Evolutionary conservation across 768 basidiomycete species (phyloP).

Genomic region (Pisolithus tinctorius): DNA sequence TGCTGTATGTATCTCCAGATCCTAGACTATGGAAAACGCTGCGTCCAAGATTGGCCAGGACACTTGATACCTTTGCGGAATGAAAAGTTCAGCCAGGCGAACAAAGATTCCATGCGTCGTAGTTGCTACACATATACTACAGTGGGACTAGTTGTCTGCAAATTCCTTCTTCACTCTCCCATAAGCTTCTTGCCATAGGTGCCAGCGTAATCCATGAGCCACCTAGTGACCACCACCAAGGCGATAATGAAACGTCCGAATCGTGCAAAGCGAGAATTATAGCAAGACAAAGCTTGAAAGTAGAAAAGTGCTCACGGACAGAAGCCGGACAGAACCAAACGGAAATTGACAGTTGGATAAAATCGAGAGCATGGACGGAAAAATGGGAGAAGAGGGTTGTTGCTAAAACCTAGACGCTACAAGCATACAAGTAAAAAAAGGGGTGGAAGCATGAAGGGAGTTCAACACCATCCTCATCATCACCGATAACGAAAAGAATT

Average conservation of each 20-base stretch:
- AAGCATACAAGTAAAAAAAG: slow-evolving; percentile 20
- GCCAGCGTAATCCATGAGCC: background rate
- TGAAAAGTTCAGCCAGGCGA: too few relatives aligned
- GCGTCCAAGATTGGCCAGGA: too few relatives aligned
- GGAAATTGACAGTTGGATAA: background rate
- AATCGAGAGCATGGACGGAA: background rate
- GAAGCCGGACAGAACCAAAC: background rate
- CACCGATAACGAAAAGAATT: background rate
- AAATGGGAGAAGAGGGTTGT: background rate
- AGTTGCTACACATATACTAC: too few relatives aligned
- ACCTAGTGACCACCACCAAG: background rate
- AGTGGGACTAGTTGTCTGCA: background rate
- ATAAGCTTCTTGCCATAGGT: background rate
- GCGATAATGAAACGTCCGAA: background rate
- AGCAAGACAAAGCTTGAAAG: background rate
- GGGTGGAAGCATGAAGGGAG: slow-evolving; percentile 8
- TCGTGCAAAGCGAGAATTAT: background rate
- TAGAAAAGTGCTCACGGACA: background rate
- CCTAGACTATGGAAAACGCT: too few relatives aligned
- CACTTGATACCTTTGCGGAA: too few relatives aligned
- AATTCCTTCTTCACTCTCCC: background rate
- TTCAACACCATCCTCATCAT: background rate
- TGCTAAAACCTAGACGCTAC: slow-evolving; percentile 15
- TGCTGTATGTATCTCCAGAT: too few relatives aligned
- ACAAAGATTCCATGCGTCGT: too few relatives aligned